Evolutionary conservation across 2,329 filamentous ascomycete genomes (phyloP).

Genomic region (Diaporthe citriasiana): DNA sequence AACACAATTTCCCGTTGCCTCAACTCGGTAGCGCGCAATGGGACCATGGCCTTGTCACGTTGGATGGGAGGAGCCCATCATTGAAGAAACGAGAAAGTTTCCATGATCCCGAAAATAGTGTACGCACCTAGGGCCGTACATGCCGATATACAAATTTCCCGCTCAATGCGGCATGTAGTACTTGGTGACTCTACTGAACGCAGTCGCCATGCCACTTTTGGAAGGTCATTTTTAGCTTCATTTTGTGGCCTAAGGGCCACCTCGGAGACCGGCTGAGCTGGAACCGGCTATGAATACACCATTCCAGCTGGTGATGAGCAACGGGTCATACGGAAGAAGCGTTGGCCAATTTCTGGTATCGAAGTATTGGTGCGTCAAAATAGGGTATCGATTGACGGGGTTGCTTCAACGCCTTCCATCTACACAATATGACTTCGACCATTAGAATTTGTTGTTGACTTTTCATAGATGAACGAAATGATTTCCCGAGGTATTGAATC

Average conservation of each 20-base stretch:
- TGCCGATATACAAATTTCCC: conserved; percentile 4
- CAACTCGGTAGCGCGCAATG: not conserved
- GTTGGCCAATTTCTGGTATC: not conserved
- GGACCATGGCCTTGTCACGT: not conserved
- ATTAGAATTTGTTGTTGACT: not conserved
- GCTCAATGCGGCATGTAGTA: conserved; percentile 22
- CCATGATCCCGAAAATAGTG: not conserved
- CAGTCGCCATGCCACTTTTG: conserved; percentile 1
- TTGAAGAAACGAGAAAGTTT: not conserved
- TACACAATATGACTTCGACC: not conserved
- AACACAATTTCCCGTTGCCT: not conserved
- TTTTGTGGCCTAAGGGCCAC: not conserved
- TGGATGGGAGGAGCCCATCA: not conserved
- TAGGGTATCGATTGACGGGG: not conserved
- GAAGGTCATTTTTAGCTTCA: conserved; percentile 11
- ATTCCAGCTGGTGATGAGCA: not conserved
- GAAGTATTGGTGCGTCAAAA: not conserved
- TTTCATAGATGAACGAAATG: not conserved
- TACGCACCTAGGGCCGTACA: not conserved
- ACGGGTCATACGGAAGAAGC: not conserved
- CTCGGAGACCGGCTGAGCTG: not conserved
- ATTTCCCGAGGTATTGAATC: not conserved
- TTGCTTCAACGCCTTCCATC: too few relatives aligned
- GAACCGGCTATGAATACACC: not conserved
- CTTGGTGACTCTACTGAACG: not conserved